These are phyloP conservation scores for Neopestalotiopsis sp. DNA, from an alignment of 2,329 filamentous ascomycete genomes.

Conservation along the genomic window DNA sequence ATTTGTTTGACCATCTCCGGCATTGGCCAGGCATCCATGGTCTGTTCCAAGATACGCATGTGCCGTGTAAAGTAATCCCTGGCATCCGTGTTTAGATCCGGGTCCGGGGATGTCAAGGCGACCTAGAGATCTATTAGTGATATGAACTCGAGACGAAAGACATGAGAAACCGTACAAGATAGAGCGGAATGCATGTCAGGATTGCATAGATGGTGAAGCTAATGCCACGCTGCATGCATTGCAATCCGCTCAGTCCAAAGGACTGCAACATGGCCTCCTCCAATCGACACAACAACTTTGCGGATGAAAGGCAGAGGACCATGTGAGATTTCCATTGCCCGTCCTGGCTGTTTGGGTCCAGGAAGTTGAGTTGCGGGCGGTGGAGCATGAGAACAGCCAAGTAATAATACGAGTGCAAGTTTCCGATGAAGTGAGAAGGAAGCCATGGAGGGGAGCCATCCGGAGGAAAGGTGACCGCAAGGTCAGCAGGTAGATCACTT, in stretches of 20 bases:
- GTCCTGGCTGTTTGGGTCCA: conserved; percentile 72
- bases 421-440: conserved; percentile 84
- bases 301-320: conserved; percentile 82
- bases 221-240: conserved; percentile 92
- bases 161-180: conserved; percentile 70
- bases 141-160: background rate
- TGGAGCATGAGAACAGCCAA: conserved; percentile 86
- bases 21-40: conserved; percentile 83
- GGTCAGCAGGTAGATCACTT: conserved; percentile 75
- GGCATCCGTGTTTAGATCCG: conserved; percentile 83
- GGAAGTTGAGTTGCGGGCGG: conserved; percentile 80
- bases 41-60: conserved; percentile 90
- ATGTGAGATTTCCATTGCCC: conserved; percentile 88
- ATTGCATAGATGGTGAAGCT: conserved; percentile 96
- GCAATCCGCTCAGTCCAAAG: conserved; percentile 78
- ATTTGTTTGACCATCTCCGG: conserved; percentile 90
- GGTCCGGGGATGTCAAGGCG: conserved; percentile 90
- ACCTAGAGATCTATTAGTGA: conserved; percentile 59
- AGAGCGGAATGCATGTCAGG: conserved; percentile 88
- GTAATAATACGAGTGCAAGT: conserved; percentile 88
- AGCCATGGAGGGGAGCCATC: conserved; percentile 85
- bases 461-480: conserved; percentile 76
- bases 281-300: conserved; percentile 82
- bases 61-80: conserved; percentile 89
- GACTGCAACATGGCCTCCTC: conserved; percentile 82